Base-by-base conservation (phyloP, 1,139 yeast genomes). In the Spencermartinsiella ligniputridi region DNA sequence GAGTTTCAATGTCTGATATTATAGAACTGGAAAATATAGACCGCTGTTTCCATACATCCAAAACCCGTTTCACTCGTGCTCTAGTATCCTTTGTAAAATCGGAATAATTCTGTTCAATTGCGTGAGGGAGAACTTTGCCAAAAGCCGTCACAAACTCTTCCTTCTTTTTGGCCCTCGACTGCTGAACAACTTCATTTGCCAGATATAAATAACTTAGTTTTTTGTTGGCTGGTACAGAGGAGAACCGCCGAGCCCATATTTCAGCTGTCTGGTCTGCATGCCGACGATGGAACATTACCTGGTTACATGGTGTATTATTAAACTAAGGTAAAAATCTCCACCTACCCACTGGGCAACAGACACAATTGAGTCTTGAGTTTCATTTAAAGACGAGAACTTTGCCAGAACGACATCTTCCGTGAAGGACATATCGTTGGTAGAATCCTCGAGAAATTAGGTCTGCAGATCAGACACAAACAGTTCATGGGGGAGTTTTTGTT, bases 181-280 rank as follows among this genome's bases (percentile, higher is more conserved):
- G 86, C 63, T 88, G 96, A 0, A 86, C 84, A 20, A 88, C 83
- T 56, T 88, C 96, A 60, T 88, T 88, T 45, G 87, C 84, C 17
- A 88, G 70, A 56, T 88, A 87, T 27, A 88, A 70, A 44, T 84
- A 63, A 1, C 83, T 72, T 42, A 88, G 70, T 51, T 74, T 74
- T 57, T 79, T 75, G 41, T n/a, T 27, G 13, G 15, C 32, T 5
- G 32, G 32, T 4, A 27, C 32, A 9, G 13, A 8, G 5, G 5
- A 9, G 13, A 27, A n/a, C 32, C 15, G 12, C 16, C 67, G 61
- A 3, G 76, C 66, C 96, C 95, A 88, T 13, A 77, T 65, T 35
- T 69, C 62, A 2, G 88, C 86, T 20, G 81, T 74, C 38, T 76
- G 76, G 9, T 64, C 64, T 20, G 83, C 79, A 54, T 83, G 78